Conservation (phyloP, 805 yeast genomes). For the Yamadazyma ubonensis region DNA sequence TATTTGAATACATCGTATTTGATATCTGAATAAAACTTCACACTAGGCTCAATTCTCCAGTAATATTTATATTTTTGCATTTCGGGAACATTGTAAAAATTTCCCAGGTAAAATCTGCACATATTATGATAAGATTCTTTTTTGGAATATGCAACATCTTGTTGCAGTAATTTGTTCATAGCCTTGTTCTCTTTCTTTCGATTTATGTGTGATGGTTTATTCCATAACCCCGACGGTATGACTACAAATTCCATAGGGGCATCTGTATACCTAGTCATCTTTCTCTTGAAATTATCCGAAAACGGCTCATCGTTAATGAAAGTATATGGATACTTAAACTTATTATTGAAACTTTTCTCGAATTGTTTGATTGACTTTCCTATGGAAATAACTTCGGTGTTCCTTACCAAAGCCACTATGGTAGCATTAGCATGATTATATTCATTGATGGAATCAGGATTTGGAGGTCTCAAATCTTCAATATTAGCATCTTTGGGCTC, state of each 20-base stretch:
- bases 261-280: constrained; percentile 32
- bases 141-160: constrained; percentile 60
- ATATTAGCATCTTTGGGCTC: constrained; percentile 49
- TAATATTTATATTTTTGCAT: constrained; percentile 63
- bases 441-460: constrained; percentile 16
- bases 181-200: constrained; percentile 38
- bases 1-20: constrained; percentile 78
- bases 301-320: constrained; percentile 74
- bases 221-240: constrained; percentile 49
- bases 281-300: constrained; percentile 51
- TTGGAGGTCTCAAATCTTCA: constrained; percentile 25
- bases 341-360: constrained; percentile 63
- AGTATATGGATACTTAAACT: constrained; percentile 78
- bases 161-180: constrained; percentile 36
- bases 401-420: constrained; percentile 68
- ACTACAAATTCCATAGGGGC: constrained; percentile 42
- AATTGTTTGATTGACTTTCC: constrained; percentile 55
- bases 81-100: constrained; percentile 62
- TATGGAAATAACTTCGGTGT: constrained; percentile 53
- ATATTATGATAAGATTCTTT: constrained; percentile 71
- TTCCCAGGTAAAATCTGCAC: constrained; percentile 76
- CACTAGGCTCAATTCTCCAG: constrained; percentile 81
- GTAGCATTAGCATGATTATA: constrained; percentile 70
- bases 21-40: constrained; percentile 63
- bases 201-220: constrained; percentile 59